Percentiles rank a stretch among this genome's conserved stretches.
These are phyloP conservation scores for Ustilago sp. DNA, from an alignment of 1,284 basidiomycete species.

Conservation along the genomic window DNA sequence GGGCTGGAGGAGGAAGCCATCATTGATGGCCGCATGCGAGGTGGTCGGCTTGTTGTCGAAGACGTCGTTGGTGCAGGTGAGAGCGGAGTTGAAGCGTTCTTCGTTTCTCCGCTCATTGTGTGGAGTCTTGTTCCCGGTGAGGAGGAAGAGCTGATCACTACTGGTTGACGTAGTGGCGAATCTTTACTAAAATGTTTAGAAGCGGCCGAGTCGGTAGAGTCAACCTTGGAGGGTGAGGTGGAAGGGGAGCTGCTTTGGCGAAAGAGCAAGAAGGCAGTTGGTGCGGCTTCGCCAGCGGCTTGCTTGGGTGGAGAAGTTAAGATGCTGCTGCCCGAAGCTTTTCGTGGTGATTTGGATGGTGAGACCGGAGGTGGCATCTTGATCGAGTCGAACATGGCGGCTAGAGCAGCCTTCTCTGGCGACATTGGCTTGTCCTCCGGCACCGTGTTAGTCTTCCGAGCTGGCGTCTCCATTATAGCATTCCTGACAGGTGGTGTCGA, in stretches of 20 bases:
- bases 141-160: slow-evolving; percentile 37
- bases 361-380: slow-evolving; percentile 44
- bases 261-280: slow-evolving; percentile 14
- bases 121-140: slow-evolving; percentile 6
- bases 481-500: neutral
- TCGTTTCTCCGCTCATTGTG: neutral
- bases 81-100: slow-evolving; percentile 30
- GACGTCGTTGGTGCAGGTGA: slow-evolving; percentile 19
- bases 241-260: slow-evolving; percentile 7
- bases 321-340: slow-evolving; percentile 26
- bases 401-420: slow-evolving; percentile 45
- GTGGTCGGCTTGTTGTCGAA: slow-evolving; percentile 4
- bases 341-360: slow-evolving; percentile 44
- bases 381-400: slow-evolving; percentile 51
- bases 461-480: slow-evolving; percentile 15
- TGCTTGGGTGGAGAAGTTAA: slow-evolving; percentile 25
- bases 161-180: slow-evolving; percentile 25
- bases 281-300: slow-evolving; percentile 3
- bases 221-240: slow-evolving; percentile 26
- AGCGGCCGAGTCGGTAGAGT: slow-evolving; percentile 27
- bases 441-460: slow-evolving; percentile 8
- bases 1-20: slow-evolving; percentile 27
- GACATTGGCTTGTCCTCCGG: slow-evolving; percentile 40
- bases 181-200: slow-evolving; percentile 24
- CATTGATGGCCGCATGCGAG: slow-evolving; percentile 23